phyloP scores from a whole-genome alignment of 345 rosid species.

The Syzygium aqueum region DNA sequence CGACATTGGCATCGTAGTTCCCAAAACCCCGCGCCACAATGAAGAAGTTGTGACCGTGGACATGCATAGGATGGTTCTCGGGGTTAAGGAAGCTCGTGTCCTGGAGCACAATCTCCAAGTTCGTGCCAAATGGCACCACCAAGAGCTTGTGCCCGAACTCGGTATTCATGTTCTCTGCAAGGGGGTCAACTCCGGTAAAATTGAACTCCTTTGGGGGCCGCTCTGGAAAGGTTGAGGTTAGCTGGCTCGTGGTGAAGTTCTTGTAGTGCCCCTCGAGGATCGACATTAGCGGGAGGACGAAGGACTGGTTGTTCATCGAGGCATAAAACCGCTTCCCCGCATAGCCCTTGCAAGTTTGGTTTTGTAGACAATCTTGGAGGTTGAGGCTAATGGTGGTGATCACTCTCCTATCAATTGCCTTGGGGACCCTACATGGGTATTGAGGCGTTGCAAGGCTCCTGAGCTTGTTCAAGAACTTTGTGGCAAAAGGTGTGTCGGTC shows the following conservation, averaged over 20 bases:
- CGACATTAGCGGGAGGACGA: conserved; percentile 30
- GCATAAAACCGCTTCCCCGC: conserved; percentile 33
- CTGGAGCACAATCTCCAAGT: conserved; percentile 53
- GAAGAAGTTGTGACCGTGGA: conserved; percentile 68
- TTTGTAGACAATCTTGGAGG: conserved; percentile 43
- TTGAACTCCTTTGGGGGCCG: conserved; percentile 29
- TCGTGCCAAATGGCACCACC: conserved; percentile 29
- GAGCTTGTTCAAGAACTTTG: conserved; percentile 17
- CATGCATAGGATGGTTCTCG: conserved; percentile 64
- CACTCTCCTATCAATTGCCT: conserved; percentile 35
- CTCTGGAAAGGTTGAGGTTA: conserved; percentile 33
- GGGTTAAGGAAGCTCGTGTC: conserved; percentile 40
- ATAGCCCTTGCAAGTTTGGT: conserved; percentile 27
- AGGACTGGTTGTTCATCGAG: conserved; percentile 57
- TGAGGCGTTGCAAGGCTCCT: conserved; percentile 31
- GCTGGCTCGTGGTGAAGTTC: conserved; percentile 14
- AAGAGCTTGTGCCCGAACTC: conserved; percentile 31
- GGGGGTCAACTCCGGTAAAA: conserved; percentile 36
- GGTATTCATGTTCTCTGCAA: conserved; percentile 27
- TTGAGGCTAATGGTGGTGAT: conserved; percentile 34
- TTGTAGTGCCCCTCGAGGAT: conserved; percentile 39
- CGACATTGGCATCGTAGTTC: conserved; percentile 32
- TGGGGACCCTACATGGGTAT: conserved; percentile 56
- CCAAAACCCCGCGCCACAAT: conserved; percentile 61
- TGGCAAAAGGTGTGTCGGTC: conserved; percentile 40